Percentiles rank a stretch among this genome's conserved stretches.
phyloP scores from a whole-genome alignment of 768 basidiomycete species.

The Boletales sp. region DNA sequence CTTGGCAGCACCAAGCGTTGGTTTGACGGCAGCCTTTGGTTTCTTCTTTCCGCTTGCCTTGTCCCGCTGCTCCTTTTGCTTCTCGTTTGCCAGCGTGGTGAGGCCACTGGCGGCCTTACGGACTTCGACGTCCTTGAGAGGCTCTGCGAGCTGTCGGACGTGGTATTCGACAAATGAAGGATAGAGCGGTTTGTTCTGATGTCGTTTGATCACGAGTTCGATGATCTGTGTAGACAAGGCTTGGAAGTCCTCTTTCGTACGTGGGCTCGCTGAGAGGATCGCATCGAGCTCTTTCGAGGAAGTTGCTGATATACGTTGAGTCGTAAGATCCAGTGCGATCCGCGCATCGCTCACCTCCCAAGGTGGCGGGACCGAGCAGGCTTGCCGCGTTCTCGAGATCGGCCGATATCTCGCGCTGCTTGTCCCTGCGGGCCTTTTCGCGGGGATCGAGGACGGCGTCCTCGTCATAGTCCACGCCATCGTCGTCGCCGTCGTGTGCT shows the following conservation, averaged over 20 bases:
- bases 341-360: constrained; percentile 48
- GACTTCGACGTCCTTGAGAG: constrained; percentile 87
- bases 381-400: constrained; percentile 85
- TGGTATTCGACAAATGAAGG: constrained; percentile 81
- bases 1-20: constrained; percentile 73
- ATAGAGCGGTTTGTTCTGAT: constrained; percentile 81
- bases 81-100: constrained; percentile 89
- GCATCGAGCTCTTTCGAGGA: constrained; percentile 65
- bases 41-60: constrained; percentile 91
- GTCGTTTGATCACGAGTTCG: constrained; percentile 70
- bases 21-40: constrained; percentile 64
- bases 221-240: constrained; percentile 70
- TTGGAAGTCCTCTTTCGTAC: constrained; percentile 86
- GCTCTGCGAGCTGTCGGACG: constrained; percentile 65
- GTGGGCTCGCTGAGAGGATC: constrained; percentile 74
- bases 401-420: constrained; percentile 77
- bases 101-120: constrained; percentile 83
- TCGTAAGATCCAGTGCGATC: constrained; percentile 1
- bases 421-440: constrained; percentile 72
- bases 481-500: constrained; percentile 34
- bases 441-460: constrained; percentile 76
- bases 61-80: constrained; percentile 87
- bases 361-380: constrained; percentile 67
- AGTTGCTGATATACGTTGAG: constrained; percentile 43
- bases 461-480: constrained; percentile 56